These are phyloP conservation scores for Fraxinus ornus DNA, from an alignment of 305 asterid genomes.

Conservation along the genomic window DNA sequence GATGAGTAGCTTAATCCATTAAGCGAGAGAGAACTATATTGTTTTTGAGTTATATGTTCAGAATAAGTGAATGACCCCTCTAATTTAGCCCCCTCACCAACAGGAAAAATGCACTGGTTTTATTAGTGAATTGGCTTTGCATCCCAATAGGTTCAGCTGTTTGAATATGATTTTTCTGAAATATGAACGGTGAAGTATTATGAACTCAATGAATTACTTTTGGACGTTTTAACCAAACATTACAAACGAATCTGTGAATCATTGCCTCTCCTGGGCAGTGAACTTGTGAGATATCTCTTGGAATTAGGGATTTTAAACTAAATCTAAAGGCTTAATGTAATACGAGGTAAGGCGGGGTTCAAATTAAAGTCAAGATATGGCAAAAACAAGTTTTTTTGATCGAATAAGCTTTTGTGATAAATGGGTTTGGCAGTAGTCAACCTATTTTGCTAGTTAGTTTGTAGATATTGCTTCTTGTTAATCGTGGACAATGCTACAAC, in stretches of 20 bases:
- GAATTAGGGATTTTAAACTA: background rate
- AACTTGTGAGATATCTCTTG: background rate
- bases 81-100: background rate
- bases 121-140: background rate
- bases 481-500: background rate
- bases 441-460: background rate
- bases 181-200: background rate
- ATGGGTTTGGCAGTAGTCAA: background rate
- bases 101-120: background rate
- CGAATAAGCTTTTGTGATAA: background rate
- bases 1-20: background rate
- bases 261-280: background rate
- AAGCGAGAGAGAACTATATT: background rate
- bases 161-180: slow-evolving; percentile 1
- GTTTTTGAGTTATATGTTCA: background rate
- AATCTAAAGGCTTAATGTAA: background rate
- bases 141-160: background rate
- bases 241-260: background rate
- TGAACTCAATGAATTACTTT: background rate
- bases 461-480: background rate
- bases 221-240: background rate
- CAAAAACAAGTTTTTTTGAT: background rate
- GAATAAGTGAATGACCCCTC: background rate
- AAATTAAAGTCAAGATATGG: background rate
- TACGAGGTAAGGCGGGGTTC: background rate